These are phyloP conservation scores for Clarireedia homoeocarpa DNA, from an alignment of 2,329 filamentous ascomycete genomes.

Conservation along the genomic window DNA sequence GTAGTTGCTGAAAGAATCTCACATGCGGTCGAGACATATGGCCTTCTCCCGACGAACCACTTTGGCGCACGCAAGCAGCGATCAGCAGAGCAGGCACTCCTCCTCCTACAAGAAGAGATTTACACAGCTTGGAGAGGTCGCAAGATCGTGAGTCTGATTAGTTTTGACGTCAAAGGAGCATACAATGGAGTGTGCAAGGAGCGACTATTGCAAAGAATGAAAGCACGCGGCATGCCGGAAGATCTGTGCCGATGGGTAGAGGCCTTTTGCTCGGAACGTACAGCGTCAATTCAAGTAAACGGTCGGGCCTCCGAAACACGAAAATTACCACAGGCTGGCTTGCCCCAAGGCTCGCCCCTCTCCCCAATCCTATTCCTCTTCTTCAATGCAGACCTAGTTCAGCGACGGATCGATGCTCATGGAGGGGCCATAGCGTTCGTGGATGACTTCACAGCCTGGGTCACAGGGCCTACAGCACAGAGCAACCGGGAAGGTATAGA, in stretches of 20 bases:
- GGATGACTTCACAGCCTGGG: too few relatives aligned
- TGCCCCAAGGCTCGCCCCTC: conserved; percentile 28
- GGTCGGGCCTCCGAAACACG: conserved; percentile 14
- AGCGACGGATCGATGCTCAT: too few relatives aligned
- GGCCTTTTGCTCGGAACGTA: conserved; percentile 23
- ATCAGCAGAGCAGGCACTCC: conserved; percentile 30
- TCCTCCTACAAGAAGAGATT: conserved; percentile 27
- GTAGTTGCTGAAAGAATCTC: conserved; percentile 28
- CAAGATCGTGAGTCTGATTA: conserved; percentile 30
- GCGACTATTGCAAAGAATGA: conserved; percentile 29
- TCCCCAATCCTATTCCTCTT: too few relatives aligned
- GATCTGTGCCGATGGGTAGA: conserved; percentile 16
- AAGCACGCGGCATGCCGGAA: conserved; percentile 21
- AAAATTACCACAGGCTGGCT: conserved; percentile 19
- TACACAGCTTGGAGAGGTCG: conserved; percentile 26
- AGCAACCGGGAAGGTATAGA: too few relatives aligned
- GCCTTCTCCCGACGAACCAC: conserved; percentile 30
- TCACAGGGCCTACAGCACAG: too few relatives aligned
- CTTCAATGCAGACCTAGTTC: too few relatives aligned
- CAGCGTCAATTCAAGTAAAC: conserved; percentile 20
- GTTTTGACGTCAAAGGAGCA: conserved; percentile 35
- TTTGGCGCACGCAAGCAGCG: conserved; percentile 32
- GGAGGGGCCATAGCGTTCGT: too few relatives aligned
- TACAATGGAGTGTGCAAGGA: conserved; percentile 35
- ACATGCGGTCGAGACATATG: conserved; percentile 25